Evolutionary conservation across 2,329 filamentous ascomycete genomes (phyloP), one percentile per base, ranked within the genome.

Genomic region (Botrytis paeoniae): DNA sequence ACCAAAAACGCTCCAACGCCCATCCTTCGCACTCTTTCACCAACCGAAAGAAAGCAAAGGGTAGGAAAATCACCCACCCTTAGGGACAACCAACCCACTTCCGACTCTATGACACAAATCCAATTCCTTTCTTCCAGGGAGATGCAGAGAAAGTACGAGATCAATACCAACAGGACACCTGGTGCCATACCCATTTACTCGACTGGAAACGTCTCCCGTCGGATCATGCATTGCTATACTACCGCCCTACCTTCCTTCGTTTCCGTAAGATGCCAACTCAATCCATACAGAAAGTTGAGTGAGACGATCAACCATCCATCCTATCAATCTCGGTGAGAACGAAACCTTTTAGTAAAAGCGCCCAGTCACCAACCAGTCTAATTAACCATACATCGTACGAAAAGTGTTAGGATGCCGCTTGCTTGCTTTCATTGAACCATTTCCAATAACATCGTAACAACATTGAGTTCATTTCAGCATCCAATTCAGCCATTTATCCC

Each of bases 281-380:
- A 70, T 14, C 18, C 39, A 48, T 25, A 32, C 43, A 39, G 41
- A 22, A 35, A 20, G 51, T 22, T 57, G 51, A 32, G 41, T 51
- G 43, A 51, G 59, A 51, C 51, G 18, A 41, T 69, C 66, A 60
- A 51, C 41, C 39, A 29, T 57, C 41, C 39, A 29, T 57, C 51
- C 51, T 57, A 37, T 71, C 57, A 32, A 35, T 69, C 68, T 71
- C 69, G 22, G 57, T 39, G 57, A 70, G 32, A 70, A 70, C 20
- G 57, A 62, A 70, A 51, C 69, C 35, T 68, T 20, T 12, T n/a
- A 25, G 64, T 37, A n/a, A 65, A 35, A 22, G 22, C 32, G 43
- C 29, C 63, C 63, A 65, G n/a, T 48, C 43, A 48, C 62, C 39
- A 43, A 45, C 62, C 45, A 39, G 35, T 66, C 64, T 14, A 8